Evolutionary conservation across 352 stramenopile genomes (phyloP).

Genomic region (Globisporangium spinosum): DNA sequence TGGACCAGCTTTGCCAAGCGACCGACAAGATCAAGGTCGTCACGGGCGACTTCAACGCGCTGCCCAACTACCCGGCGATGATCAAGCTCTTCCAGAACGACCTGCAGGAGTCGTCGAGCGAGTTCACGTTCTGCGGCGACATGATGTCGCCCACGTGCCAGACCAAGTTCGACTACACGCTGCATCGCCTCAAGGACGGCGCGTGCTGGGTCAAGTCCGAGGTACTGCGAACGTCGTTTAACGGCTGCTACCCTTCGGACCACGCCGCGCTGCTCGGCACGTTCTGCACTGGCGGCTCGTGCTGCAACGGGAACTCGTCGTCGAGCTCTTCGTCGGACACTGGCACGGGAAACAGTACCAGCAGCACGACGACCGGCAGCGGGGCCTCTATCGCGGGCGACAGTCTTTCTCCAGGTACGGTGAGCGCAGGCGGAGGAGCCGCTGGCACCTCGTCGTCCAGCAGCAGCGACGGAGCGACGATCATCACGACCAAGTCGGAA

Average conservation of each 20-base stretch:
- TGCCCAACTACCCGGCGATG: constrained; percentile 61
- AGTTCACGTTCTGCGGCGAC: constrained; percentile 66
- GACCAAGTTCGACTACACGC: constrained; percentile 72
- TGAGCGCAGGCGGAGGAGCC: constrained; percentile 4
- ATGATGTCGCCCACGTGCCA: constrained; percentile 54
- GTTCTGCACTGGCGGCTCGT: constrained; percentile 59
- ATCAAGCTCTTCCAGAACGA: constrained; percentile 47
- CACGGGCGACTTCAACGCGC: constrained; percentile 70
- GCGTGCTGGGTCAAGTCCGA: constrained; percentile 52
- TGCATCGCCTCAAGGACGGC: constrained; percentile 40
- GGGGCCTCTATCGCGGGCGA: constrained; percentile 21
- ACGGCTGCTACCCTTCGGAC: constrained; percentile 73
- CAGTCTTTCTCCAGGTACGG: constrained; percentile 22
- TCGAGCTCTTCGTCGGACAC: constrained; percentile 8
- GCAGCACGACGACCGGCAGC: neutral
- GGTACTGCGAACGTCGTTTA: constrained; percentile 56
- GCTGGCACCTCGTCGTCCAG: constrained; percentile 3
- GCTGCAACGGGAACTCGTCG: constrained; percentile 40
- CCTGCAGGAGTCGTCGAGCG: constrained; percentile 43
- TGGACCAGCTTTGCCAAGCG: constrained; percentile 44
- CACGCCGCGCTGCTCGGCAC: constrained; percentile 54
- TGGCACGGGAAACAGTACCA: neutral
- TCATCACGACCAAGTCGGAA: constrained; percentile 45
- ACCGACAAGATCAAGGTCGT: constrained; percentile 61
- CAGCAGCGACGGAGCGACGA: constrained; percentile 13